Evolutionary conservation across 768 basidiomycete species (phyloP).

Genomic region (Lyophyllum atratum): DNA sequence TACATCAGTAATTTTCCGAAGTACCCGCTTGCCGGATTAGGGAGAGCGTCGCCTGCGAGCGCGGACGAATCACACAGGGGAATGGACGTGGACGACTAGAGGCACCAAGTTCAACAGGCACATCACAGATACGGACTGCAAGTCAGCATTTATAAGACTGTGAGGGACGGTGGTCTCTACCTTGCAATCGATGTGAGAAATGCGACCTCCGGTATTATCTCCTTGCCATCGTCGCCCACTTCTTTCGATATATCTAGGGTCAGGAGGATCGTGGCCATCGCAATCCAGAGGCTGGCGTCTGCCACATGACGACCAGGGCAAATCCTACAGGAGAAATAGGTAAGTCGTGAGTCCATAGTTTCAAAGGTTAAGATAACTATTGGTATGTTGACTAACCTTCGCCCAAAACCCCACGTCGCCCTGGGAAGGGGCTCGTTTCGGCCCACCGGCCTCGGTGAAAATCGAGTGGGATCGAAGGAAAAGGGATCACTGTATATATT

Average conservation of each 20-base stretch:
- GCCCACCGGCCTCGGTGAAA: no score
- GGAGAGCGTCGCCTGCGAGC: no score
- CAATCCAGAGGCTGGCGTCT: not conserved
- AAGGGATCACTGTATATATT: not conserved
- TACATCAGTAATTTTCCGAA: no score
- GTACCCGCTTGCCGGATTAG: no score
- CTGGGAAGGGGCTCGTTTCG: not conserved
- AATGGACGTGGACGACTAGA: not conserved
- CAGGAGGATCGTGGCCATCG: conserved; percentile 3
- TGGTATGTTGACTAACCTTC: not conserved
- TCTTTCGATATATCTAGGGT: conserved; percentile 3
- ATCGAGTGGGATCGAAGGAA: not conserved
- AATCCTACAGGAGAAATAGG: no score
- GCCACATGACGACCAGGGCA: conserved; percentile 31
- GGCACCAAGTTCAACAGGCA: no score
- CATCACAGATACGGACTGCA: no score
- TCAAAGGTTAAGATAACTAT: no score
- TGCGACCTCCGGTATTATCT: not conserved
- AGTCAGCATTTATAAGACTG: no score
- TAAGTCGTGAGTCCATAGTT: no score
- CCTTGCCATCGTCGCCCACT: conserved; percentile 2
- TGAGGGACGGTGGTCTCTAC: no score
- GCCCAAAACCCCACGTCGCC: not conserved
- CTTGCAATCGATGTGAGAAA: not conserved
- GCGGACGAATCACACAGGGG: no score